These are phyloP conservation scores for Triadica sebifera DNA, from an alignment of 345 rosid genomes.

Conservation along the genomic window DNA sequence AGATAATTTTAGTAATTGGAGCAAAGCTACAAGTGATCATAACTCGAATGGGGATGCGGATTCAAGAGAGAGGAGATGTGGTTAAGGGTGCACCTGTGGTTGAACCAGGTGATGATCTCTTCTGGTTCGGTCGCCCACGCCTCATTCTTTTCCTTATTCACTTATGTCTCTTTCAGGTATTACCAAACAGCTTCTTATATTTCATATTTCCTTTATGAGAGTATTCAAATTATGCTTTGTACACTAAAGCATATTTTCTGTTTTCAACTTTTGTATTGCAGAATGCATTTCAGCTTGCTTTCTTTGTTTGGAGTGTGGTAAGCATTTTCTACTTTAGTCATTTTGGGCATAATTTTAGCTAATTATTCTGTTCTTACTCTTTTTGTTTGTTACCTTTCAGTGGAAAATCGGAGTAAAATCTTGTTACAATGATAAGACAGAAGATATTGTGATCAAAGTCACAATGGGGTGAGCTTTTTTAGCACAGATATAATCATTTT, in stretches of 20 bases:
- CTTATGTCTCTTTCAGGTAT: conserved; percentile 86
- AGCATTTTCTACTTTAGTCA: conserved; percentile 23
- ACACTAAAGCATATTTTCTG: neutral
- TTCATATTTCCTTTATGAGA: neutral
- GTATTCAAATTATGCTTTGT: neutral
- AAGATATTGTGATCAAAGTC: conserved; percentile 61
- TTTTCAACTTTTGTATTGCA: conserved; percentile 23
- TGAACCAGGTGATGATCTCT: conserved; percentile 83
- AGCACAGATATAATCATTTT: neutral
- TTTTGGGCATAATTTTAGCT: neutral
- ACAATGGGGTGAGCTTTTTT: conserved; percentile 65
- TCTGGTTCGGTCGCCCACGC: conserved; percentile 92
- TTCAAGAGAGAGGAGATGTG: conserved; percentile 83
- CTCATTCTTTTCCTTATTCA: conserved; percentile 83
- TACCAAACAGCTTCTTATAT: neutral
- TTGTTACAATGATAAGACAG: conserved; percentile 56
- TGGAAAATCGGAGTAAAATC: conserved; percentile 45
- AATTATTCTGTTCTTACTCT: neutral
- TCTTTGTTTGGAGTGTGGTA: conserved; percentile 74
- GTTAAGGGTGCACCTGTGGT: conserved; percentile 92
- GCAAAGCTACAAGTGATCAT: conserved; percentile 82
- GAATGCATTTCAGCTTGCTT: conserved; percentile 92
- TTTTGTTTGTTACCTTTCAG: conserved; percentile 36
- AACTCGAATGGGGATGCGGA: conserved; percentile 71
- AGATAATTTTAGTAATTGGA: conserved; percentile 54